phyloP scores from a whole-genome alignment of 768 basidiomycete species.

The Suillus ampliporus region DNA sequence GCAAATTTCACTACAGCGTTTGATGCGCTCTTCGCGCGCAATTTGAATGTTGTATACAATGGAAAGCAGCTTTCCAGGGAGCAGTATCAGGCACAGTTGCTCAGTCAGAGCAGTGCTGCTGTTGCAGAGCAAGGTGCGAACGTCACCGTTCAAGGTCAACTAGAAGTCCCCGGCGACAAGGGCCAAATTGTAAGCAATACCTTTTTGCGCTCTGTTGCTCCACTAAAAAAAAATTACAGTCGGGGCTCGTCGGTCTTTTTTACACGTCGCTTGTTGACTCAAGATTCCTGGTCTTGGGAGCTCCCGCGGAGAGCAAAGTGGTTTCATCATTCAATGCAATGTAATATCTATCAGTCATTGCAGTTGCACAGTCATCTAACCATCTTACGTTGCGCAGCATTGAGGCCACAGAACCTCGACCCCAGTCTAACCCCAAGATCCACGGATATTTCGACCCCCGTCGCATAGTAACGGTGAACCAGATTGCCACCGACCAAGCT shows the following conservation, averaged over 20 bases:
- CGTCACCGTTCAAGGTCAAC: conserved; percentile 33
- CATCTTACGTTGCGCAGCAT: conserved; percentile 22
- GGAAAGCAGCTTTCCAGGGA: conserved; percentile 44
- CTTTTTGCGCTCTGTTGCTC: background rate
- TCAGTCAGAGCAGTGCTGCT: conserved; percentile 31
- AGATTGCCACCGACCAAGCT: conserved; percentile 35
- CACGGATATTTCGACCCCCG: conserved; percentile 43
- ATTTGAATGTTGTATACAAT: conserved; percentile 47
- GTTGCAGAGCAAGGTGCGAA: conserved; percentile 17
- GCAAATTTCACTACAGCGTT: conserved; percentile 43
- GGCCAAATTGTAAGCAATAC: conserved; percentile 31
- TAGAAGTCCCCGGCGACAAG: conserved; percentile 31
- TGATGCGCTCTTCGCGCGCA: conserved; percentile 44
- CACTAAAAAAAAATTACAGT: conserved; percentile 16
- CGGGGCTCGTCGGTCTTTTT: conserved; percentile 42
- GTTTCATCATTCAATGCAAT: conserved; percentile 46
- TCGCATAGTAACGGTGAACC: conserved; percentile 37
- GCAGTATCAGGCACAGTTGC: conserved; percentile 46
- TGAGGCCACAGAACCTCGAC: conserved; percentile 34
- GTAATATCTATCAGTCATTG: conserved; percentile 30
- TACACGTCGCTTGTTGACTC: conserved; percentile 43
- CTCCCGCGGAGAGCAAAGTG: conserved; percentile 35
- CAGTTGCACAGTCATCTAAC: background rate
- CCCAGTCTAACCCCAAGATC: conserved; percentile 21
- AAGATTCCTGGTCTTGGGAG: conserved; percentile 39